Evolutionary conservation across 75 land plant species (phyloP), one percentile per base, ranked within the genome.

Genomic region (Pseudotsuga menziesii): DNA sequence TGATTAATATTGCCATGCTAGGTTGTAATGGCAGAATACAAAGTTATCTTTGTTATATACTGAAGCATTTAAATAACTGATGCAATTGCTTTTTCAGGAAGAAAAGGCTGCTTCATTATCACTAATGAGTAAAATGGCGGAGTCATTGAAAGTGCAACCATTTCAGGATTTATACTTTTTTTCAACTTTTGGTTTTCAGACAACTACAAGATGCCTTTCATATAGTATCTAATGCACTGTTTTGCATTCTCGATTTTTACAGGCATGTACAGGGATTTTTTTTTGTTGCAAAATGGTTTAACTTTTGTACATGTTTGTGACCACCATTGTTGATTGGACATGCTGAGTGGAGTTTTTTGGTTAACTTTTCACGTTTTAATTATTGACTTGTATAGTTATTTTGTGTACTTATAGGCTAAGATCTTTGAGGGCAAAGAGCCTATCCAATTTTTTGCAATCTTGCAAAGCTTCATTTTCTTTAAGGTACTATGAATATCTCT

Each of bases 371-470:
- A 73, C 16, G 16, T 54, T 22, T 9, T 16, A 32, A 57, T 16
- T 82, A 48, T 62, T 70, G 57, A 62, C 25, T 58, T 41, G n/a
- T 69, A 1, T 80, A n/a, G 23, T 19, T 2, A 59, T 74, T 63
- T 3, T 77, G 4, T 52, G 36, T 13, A 15, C 23, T 82, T 63
- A 20, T 84, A 91, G 93, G 91, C 84, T 61, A 80, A 78, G 35
- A 73, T 91, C 69, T 81, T 87, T 77, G 89, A 91, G 82, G 92
- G 93, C 52, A 89, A 87, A 74, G 93, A 91, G 71, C 92, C 92
- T 14, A 54, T 83, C 58, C 93, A 85, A 56, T 91, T 91, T 59
- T 79, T 88, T 75, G 77, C 89, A 27, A 76, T 91, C 25, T 89
- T 91, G 61, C 82, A 84, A 66, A 87, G 82, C 78, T 79, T 91